These are phyloP conservation scores for Diaporthe longicolla DNA, from an alignment of 2,329 filamentous ascomycete genomes.

Conservation along the genomic window DNA sequence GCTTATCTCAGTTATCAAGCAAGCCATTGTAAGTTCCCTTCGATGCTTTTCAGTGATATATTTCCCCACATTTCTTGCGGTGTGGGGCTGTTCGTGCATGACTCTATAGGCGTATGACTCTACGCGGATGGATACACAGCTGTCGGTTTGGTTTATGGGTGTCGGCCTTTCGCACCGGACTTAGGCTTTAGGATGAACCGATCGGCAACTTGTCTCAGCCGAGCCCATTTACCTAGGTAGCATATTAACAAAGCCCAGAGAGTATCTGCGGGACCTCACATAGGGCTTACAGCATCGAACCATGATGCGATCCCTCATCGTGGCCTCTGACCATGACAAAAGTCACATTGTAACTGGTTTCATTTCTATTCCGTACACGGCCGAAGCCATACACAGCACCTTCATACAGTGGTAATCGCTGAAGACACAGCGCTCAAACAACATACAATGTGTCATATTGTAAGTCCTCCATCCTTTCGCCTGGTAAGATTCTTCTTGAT, in stretches of 20 bases:
- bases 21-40: background rate
- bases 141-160: too few species aligned
- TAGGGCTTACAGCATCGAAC: background rate
- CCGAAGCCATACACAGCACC: too few species aligned
- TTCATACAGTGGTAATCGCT: too few species aligned
- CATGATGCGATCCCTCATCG: background rate
- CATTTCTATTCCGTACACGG: too few species aligned
- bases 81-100: background rate
- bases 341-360: background rate
- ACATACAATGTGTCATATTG: too few species aligned
- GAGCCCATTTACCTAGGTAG: background rate
- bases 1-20: background rate
- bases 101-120: background rate
- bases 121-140: background rate
- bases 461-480: background rate
- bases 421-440: too few species aligned
- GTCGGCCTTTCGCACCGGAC: background rate
- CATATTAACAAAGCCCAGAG: background rate
- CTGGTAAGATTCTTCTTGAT: background rate
- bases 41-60: background rate
- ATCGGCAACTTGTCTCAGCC: background rate
- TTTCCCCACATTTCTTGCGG: background rate
- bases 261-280: background rate
- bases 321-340: background rate
- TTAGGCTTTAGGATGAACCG: background rate